Percentiles rank a stretch among this genome's conserved stretches.
These are phyloP conservation scores for Leccinum pellstonianum DNA, from an alignment of 768 basidiomycete genomes.

Conservation along the genomic window DNA sequence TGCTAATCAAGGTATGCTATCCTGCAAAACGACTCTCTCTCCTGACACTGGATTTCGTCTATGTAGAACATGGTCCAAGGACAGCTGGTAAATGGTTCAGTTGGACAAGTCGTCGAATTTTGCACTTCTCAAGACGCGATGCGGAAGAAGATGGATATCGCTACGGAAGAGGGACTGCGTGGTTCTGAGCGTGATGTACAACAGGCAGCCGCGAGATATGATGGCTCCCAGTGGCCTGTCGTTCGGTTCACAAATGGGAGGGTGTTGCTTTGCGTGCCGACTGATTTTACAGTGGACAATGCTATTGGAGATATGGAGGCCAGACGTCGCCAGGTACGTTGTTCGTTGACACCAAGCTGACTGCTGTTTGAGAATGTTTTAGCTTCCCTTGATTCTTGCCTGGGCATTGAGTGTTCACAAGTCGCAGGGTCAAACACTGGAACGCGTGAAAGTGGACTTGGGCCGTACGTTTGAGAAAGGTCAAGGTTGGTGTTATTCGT, in stretches of 20 bases:
- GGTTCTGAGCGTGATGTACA: slow-evolving; percentile 28
- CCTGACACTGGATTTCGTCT: background rate
- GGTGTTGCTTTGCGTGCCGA: slow-evolving; percentile 48
- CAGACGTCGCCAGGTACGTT: slow-evolving; percentile 51
- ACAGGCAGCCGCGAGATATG: slow-evolving; percentile 17
- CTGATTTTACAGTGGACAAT: slow-evolving; percentile 64
- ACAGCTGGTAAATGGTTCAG: slow-evolving; percentile 65
- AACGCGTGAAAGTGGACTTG: slow-evolving; percentile 80
- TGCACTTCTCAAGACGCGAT: slow-evolving; percentile 43
- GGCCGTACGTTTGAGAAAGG: slow-evolving; percentile 75
- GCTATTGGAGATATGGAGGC: slow-evolving; percentile 60
- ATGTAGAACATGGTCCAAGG: slow-evolving; percentile 68
- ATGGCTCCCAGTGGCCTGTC: slow-evolving; percentile 52
- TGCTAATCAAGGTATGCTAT: slow-evolving; percentile 63
- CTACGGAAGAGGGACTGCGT: slow-evolving; percentile 34
- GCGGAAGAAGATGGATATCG: slow-evolving; percentile 37
- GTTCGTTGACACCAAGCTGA: background rate
- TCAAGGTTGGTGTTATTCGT: slow-evolving; percentile 48
- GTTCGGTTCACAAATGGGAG: slow-evolving; percentile 55
- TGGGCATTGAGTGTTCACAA: slow-evolving; percentile 91
- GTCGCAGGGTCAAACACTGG: slow-evolving; percentile 86
- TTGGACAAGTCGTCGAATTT: slow-evolving; percentile 56
- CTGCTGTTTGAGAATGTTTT: slow-evolving; percentile 19
- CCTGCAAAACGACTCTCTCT: background rate
- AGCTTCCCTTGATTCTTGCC: slow-evolving; percentile 67